A percentile compares a stretch with the other conserved stretches of the same genome.
These are phyloP conservation scores for Fusarium newnesense DNA, from an alignment of 2,329 filamentous ascomycete genomes.

Conservation along the genomic window DNA sequence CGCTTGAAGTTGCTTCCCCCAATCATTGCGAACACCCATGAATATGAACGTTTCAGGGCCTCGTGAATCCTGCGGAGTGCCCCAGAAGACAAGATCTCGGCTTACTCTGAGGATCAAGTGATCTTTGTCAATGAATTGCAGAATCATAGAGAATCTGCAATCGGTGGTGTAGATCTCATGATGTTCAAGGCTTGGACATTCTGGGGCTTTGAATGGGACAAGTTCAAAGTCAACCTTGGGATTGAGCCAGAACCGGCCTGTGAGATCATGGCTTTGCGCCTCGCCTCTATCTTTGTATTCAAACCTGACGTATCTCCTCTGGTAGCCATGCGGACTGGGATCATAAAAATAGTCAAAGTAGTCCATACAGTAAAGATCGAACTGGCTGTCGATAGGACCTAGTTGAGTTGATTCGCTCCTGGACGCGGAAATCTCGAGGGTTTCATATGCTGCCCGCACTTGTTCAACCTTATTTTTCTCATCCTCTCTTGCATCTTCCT, in stretches of 20 bases:
- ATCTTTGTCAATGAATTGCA: neutral
- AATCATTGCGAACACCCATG: constrained; percentile 4
- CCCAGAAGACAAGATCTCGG: neutral
- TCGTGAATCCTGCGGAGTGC: neutral
- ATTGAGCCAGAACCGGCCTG: neutral
- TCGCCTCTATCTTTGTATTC: neutral
- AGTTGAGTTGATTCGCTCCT: neutral
- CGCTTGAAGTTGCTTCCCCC: neutral
- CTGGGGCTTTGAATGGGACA: neutral
- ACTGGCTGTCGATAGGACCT: neutral
- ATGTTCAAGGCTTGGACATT: neutral
- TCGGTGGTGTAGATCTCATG: neutral
- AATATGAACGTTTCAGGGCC: neutral
- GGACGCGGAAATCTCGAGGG: neutral
- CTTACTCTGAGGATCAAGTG: neutral
- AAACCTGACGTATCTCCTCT: neutral
- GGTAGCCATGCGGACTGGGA: neutral
- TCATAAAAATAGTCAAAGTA: constrained; percentile 1
- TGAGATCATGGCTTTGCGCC: neutral
- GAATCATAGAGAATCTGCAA: neutral
- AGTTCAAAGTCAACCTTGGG: neutral
- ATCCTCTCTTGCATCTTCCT: neutral
- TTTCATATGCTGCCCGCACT: neutral
- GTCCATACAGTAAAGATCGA: constrained; percentile 8
- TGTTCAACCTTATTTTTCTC: neutral